These are phyloP conservation scores for Ogataea haglerorum DNA, from an alignment of 805 yeast species.

Conservation along the genomic window DNA sequence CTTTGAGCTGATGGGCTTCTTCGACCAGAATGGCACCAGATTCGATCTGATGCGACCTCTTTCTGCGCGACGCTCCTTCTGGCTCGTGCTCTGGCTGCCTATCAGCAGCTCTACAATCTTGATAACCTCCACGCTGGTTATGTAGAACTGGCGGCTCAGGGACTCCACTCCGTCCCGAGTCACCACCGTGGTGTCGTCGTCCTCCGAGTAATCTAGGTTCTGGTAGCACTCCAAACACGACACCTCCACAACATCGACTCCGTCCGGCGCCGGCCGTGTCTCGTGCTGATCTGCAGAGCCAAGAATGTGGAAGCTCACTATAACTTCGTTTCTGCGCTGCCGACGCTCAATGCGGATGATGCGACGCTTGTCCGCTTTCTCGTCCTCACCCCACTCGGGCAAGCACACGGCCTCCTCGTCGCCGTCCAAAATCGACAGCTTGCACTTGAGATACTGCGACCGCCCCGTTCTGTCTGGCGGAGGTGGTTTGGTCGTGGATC, in stretches of 20 bases:
- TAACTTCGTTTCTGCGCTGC: conserved; percentile 46
- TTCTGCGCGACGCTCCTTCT: conserved; percentile 55
- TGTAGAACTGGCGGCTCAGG: conserved; percentile 40
- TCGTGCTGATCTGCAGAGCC: conserved; percentile 47
- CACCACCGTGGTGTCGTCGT: conserved; percentile 18
- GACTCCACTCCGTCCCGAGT: conserved; percentile 26
- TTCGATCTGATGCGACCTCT: conserved; percentile 66
- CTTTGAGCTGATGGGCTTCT: conserved; percentile 52
- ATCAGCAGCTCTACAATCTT: conserved; percentile 61
- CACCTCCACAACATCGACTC: conserved; percentile 53
- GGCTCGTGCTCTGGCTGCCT: conserved; percentile 44
- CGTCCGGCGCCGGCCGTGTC: conserved; percentile 34
- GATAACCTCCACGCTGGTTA: conserved; percentile 65
- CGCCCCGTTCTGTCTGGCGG: conserved; percentile 30
- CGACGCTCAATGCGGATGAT: conserved; percentile 55
- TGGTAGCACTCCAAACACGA: conserved; percentile 51
- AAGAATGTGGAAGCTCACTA: conserved; percentile 48
- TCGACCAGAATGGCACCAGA: conserved; percentile 65
- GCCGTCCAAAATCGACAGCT: conserved; percentile 44
- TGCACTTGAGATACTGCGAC: conserved; percentile 43
- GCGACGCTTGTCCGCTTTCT: conserved; percentile 49
- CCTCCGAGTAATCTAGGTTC: conserved; percentile 18
- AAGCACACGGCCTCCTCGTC: conserved; percentile 44
- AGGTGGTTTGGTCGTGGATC: conserved; percentile 54
- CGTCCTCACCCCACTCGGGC: conserved; percentile 49